A percentile compares a stretch with the other conserved stretches of the same genome.
phyloP scores from a whole-genome alignment of 2,329 filamentous ascomycete genomes.

The Phoma sp. region DNA sequence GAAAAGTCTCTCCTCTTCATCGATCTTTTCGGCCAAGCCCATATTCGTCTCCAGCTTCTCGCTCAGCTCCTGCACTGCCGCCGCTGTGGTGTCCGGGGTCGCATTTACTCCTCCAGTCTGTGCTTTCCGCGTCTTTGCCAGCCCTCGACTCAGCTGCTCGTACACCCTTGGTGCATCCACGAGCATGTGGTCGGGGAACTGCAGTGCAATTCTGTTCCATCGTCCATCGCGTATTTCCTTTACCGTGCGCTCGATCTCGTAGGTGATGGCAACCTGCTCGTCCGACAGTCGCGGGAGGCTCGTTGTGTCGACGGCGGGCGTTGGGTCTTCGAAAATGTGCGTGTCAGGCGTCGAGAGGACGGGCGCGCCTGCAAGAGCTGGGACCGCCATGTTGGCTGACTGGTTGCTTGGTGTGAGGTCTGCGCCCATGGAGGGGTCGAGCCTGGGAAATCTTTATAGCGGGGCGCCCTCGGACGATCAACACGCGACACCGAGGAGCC shows the following conservation, averaged over 20 bases:
- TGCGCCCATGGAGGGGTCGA: constrained; percentile 2
- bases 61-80: constrained; percentile 24
- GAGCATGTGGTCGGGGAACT: constrained; percentile 95
- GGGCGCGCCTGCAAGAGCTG: constrained; percentile 52
- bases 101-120: constrained; percentile 11
- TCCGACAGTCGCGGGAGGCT: constrained; percentile 57
- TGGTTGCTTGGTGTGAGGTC: not conserved
- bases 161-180: constrained; percentile 82
- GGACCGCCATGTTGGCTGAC: constrained; percentile 31
- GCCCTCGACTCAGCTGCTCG: constrained; percentile 63
- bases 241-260: constrained; percentile 84
- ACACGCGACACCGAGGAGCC: constrained; percentile 6
- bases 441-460: constrained; percentile 5
- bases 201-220: constrained; percentile 83
- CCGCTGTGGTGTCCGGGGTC: not conserved
- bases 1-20: constrained; percentile 64
- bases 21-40: constrained; percentile 16
- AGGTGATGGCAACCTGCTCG: constrained; percentile 75
- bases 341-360: constrained; percentile 68
- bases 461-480: constrained; percentile 1
- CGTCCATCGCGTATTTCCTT: constrained; percentile 72
- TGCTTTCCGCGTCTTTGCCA: constrained; percentile 45
- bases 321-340: constrained; percentile 63
- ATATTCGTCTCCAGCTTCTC: constrained; percentile 23
- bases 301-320: constrained; percentile 48